Evolutionary conservation across 352 stramenopile genomes (phyloP), one percentile per base, ranked within the genome.

Genomic region (Phytophthora colocasiae): DNA sequence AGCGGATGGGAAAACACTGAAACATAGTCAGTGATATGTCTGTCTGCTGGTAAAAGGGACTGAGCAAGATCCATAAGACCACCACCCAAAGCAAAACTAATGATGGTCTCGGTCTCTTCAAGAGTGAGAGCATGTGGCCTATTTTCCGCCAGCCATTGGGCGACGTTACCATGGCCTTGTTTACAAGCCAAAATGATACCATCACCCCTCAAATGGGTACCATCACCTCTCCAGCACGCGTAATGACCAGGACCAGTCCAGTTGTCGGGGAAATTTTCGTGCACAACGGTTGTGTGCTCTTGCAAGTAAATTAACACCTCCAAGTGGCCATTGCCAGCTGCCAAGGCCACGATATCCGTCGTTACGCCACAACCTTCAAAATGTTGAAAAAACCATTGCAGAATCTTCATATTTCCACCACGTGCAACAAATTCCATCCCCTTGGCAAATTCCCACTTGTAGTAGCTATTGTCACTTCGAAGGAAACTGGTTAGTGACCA

Each of bases 401-500:
- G 2, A 2, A 54, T 9, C 3, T 45, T 6, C 22, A 46, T 22
- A 34, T 57, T 19, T 8, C 22, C 32, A 6, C 4, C 9, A 12
- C 14, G 4, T 26, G 49, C 49, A 14, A 19, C 34, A 6, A 32
- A 31, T 4, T 24, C 11, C 49, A 57, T 6, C 2, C 17, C 17
- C 41, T 46, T 24, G 6, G 32, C 22, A 27, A 65, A 58, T 27
- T 57, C 26, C 19, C 40, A 53, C 3, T 15, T n/a, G 11, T 66
- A 47, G 15, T 66, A 66, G 31, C 38, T 19, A 1, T 9, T 14
- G n/a, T 66, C 40, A 0, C 48, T 44, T 3, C 39, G 27, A 6
- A 66, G 41, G 34, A 47, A 54, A 22, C 49, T 58, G 6, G 1
- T 15, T 0, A 66, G 39, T 12, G 48, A 54, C 47, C 47, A 66